phyloP scores from a whole-genome alignment of 2,329 filamentous ascomycete species.

The Epichloe elymi region DNA sequence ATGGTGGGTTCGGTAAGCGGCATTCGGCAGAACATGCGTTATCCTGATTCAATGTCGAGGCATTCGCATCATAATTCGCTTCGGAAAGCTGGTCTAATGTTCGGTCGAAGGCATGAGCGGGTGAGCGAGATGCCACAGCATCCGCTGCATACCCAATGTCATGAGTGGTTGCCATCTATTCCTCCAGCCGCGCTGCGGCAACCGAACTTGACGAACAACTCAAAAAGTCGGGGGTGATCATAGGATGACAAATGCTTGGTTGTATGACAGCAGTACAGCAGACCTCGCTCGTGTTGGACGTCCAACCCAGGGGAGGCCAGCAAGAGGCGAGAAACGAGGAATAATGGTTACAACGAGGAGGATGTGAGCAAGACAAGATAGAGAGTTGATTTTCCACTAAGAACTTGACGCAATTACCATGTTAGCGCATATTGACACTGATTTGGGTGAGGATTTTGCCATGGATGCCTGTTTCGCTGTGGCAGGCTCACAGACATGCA shows the following conservation, averaged over 20 bases:
- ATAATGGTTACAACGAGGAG: background rate
- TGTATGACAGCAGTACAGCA: background rate
- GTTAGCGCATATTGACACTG: background rate
- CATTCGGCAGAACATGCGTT: slow-evolving; percentile 4
- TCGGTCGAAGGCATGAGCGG: slow-evolving; percentile 8
- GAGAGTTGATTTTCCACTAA: background rate
- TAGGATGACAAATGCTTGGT: slow-evolving; percentile 15
- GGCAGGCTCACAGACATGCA: background rate
- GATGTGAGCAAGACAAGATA: background rate
- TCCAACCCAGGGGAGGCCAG: background rate
- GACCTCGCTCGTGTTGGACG: background rate
- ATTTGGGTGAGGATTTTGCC: background rate
- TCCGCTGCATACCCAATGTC: slow-evolving; percentile 23
- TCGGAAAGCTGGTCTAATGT: slow-evolving; percentile 4
- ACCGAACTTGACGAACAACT: slow-evolving; percentile 29
- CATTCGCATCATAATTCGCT: background rate
- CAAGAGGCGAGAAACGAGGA: background rate
- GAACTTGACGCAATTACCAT: background rate
- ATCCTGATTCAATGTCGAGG: background rate
- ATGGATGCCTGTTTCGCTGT: background rate
- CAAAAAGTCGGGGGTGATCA: slow-evolving; percentile 23
- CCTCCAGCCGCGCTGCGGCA: slow-evolving; percentile 36
- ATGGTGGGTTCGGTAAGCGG: slow-evolving; percentile 48
- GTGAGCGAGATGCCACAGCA: slow-evolving; percentile 6
- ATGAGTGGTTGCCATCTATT: slow-evolving; percentile 30